Conservation (phyloP, 139 green algal genomes). For the Volvox africanus region DNA sequence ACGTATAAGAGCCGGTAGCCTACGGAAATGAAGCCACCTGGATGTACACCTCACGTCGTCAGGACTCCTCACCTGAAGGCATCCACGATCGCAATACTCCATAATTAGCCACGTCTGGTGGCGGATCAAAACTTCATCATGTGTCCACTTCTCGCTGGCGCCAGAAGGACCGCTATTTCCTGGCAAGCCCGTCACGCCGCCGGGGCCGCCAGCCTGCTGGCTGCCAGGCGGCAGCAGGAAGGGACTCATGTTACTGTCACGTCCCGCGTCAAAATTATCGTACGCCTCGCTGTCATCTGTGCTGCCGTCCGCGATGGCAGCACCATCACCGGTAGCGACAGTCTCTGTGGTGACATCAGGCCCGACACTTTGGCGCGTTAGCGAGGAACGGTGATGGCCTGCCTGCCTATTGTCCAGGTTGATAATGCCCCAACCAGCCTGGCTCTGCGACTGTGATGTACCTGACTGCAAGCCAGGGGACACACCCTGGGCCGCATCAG, state of each 20-base stretch:
- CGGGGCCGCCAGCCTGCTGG: neutral
- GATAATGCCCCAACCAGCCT: constrained; percentile 34
- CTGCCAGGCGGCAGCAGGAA: constrained; percentile 39
- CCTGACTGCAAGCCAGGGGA: neutral
- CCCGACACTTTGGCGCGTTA: neutral
- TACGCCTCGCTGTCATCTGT: constrained; percentile 36
- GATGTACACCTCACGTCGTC: too few relatives aligned
- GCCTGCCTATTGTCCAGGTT: neutral
- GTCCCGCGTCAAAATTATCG: constrained; percentile 28
- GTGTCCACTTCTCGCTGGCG: neutral
- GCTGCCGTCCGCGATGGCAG: neutral
- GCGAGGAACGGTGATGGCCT: neutral
- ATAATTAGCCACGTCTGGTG: constrained; percentile 48
- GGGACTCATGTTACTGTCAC: constrained; percentile 31
- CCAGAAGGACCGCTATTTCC: neutral
- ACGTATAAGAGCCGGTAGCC: too few relatives aligned
- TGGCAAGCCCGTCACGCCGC: neutral
- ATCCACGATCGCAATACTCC: constrained; percentile 46
- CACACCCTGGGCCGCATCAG: neutral
- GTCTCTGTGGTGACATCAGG: neutral
- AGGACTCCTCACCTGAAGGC: constrained; percentile 40
- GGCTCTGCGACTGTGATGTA: constrained; percentile 10
- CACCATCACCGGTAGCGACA: neutral
- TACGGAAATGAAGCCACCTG: too few relatives aligned
- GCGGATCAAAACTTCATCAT: neutral